Evolutionary conservation across 192 early-diverging fungal species (phyloP).

Genomic region (Piromyces finnis): DNA sequence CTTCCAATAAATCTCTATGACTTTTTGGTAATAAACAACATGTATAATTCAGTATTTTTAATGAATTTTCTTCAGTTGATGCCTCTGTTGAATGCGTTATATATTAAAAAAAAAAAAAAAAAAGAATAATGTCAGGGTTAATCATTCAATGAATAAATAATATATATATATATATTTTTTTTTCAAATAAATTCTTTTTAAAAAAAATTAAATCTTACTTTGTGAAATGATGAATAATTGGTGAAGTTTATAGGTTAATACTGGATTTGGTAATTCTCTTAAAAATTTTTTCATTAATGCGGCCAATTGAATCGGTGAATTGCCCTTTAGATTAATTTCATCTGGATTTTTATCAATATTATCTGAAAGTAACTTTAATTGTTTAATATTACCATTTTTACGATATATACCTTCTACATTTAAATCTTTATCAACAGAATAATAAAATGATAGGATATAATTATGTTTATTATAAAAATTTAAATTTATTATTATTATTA

Average conservation of each 20-base stretch:
- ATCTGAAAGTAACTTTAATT: constrained; percentile 71
- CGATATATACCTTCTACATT: constrained; percentile 86
- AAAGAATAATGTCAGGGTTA: no score
- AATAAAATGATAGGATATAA: no score
- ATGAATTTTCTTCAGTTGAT: constrained; percentile 21
- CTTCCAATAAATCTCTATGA: constrained; percentile 82
- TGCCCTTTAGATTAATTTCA: constrained; percentile 47
- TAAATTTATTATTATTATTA: not conserved
- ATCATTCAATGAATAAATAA: no score
- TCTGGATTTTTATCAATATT: constrained; percentile 65
- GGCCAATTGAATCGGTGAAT: constrained; percentile 76
- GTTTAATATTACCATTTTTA: constrained; percentile 92
- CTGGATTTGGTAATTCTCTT: constrained; percentile 84
- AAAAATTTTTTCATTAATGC: constrained; percentile 92
- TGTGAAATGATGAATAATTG: constrained; percentile 68
- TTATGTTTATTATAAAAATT: not conserved
- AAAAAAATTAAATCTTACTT: constrained; percentile 6
- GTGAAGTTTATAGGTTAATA: constrained; percentile 78
- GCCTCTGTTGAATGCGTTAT: constrained; percentile 15
- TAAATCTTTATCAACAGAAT: no score
- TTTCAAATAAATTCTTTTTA: no score
- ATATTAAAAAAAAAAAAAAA: not conserved
- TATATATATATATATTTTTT: no score
- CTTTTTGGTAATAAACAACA: constrained; percentile 71
- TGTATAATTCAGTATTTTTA: constrained; percentile 58